Conservation (phyloP, 31 red algal species). For the Bonnemaisonia californica region DNA sequence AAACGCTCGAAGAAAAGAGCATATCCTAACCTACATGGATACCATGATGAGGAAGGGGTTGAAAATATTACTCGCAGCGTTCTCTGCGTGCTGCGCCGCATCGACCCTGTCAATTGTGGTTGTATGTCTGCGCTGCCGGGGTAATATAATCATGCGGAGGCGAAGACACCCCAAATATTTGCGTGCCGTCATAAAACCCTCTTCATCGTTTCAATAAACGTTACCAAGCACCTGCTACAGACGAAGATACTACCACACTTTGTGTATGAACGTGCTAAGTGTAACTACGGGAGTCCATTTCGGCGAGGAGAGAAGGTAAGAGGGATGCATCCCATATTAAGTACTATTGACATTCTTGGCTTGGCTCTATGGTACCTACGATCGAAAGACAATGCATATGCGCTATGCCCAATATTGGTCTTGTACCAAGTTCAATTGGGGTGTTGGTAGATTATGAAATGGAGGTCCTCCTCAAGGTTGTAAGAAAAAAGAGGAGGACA, state of each 20-base stretch:
- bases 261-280: background rate
- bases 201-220: slow-evolving; percentile 1
- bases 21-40: too few species aligned
- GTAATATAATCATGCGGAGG: too few species aligned
- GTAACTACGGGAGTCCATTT: slow-evolving; percentile 8
- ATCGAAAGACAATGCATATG: background rate
- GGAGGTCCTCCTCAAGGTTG: background rate
- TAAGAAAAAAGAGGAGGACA: slow-evolving; percentile 2
- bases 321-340: background rate
- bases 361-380: background rate
- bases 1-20: too few species aligned
- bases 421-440: background rate
- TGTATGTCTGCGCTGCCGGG: too few species aligned
- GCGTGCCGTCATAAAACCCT: background rate
- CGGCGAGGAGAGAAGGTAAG: background rate
- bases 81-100: too few species aligned
- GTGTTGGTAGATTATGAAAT: background rate
- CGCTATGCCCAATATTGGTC: slow-evolving; percentile 4
- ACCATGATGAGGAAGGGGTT: too few species aligned
- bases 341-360: background rate
- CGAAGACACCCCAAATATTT: background rate
- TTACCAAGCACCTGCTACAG: background rate
- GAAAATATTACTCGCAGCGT: too few species aligned
- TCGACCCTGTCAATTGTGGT: too few species aligned
- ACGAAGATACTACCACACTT: background rate